Evolutionary conservation across 2,329 filamentous ascomycete species (phyloP), one percentile per base, ranked within the genome.

Genomic region (Macroventuria anomochaeta): DNA sequence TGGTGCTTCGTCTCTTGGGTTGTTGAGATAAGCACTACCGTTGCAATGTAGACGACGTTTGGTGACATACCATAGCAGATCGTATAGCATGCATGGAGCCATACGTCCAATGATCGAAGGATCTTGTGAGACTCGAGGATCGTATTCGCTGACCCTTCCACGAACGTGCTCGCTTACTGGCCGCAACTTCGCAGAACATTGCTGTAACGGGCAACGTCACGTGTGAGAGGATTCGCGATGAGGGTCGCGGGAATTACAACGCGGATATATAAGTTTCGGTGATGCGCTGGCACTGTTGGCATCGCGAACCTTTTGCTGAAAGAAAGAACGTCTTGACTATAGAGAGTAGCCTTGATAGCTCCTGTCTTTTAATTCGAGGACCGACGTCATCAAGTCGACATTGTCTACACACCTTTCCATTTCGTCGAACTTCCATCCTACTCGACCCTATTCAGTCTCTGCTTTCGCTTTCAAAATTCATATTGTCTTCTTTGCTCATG

Each of bases 141-240:
- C 33, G 32, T 40, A 25, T 33, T 46, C 44, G 51, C 51, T 31
- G 33, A 39, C 17, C 33, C 33, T 44, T 38, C 44, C 33, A 10
- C 38, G 42, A 31, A 43, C 8, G 18, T 25, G 21, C 40, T 49
- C 51, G 51, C 39, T 49, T 36, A 54, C 43, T 29, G 34, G 33
- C 25, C 34, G 18, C 37, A 26, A 11, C 15, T 49, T 54, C 51
- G 51, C 51, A 54, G 44, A 49, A 54, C 44, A 23, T 40, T 54
- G 51, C 51, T 54, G 51, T 38, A 49, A 49, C 3, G 46, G 44
- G 44, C 28, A 34, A 21, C 28, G 7, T 44, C 51, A 54, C 51
- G 51, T 49, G 51, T 13, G 10, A 18, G 33, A 41, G 44, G 44
- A 48, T 32, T 37, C 7, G 41, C 7, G 32, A 37, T 54, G 33